Conservation (phyloP, 345 rosid genomes). For the Noccaea caerulescens region DNA sequence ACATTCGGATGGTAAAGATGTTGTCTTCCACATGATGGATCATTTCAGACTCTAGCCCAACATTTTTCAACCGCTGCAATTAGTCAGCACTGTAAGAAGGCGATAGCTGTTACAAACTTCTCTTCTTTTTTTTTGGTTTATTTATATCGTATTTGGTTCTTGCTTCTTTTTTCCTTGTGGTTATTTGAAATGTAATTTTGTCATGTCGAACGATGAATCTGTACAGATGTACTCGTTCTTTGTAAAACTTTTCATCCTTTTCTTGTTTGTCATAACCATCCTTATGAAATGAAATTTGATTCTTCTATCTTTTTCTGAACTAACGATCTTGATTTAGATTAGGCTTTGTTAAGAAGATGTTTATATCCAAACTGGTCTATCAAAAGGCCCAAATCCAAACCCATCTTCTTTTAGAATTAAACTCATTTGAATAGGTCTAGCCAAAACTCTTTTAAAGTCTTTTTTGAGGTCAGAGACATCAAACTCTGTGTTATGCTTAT, state of each 20-base stretch:
- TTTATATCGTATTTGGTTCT: not conserved
- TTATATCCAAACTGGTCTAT: not conserved
- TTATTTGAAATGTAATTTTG: slow-evolving; percentile 19
- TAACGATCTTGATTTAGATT: not conserved
- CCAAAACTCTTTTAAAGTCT: not conserved
- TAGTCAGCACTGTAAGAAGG: slow-evolving; percentile 22
- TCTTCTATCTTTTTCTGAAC: not conserved
- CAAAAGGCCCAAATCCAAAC: not conserved
- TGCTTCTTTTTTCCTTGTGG: slow-evolving; percentile 2
- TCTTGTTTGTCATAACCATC: not conserved
- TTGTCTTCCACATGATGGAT: slow-evolving; percentile 87
- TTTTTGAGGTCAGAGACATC: not conserved
- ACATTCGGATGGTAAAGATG: slow-evolving; percentile 92
- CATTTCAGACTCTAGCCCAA: slow-evolving; percentile 66
- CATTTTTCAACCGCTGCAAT: slow-evolving; percentile 16
- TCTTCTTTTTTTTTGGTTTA: not conserved
- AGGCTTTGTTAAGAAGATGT: not conserved
- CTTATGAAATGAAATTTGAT: not conserved
- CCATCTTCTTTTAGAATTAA: not conserved
- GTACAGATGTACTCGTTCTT: slow-evolving; percentile 29
- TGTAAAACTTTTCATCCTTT: slow-evolving; percentile 5
- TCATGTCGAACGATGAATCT: slow-evolving; percentile 12
- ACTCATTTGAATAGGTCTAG: not conserved
- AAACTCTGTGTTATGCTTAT: not conserved
- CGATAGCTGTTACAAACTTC: slow-evolving; percentile 7